Conservation (phyloP, 192 early-diverging fungal species). For the Coemansia sp. region DNA sequence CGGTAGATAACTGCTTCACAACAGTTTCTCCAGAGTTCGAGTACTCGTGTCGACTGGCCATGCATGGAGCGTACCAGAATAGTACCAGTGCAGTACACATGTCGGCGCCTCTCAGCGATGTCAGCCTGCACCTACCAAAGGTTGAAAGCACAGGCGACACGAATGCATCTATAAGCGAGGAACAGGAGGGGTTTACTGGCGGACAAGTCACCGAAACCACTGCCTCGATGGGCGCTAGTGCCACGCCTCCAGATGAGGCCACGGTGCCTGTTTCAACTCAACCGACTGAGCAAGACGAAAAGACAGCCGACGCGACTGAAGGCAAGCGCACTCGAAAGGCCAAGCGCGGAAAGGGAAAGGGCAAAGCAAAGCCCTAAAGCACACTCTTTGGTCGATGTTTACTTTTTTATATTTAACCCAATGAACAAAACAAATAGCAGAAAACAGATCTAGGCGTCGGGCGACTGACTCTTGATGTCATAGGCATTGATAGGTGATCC, state of each 20-base stretch:
- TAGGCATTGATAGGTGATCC: slow-evolving; percentile 35
- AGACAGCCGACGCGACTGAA: not conserved
- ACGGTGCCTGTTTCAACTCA: not conserved
- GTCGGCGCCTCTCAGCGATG: not conserved
- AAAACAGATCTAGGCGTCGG: not conserved
- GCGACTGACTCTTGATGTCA: slow-evolving; percentile 14
- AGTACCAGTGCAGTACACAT: not conserved
- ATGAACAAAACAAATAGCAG: not conserved
- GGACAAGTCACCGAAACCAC: not conserved
- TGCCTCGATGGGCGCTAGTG: not conserved
- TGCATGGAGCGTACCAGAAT: not conserved
- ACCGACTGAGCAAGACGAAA: not conserved
- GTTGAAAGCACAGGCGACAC: not conserved
- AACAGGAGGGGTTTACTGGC: not conserved
- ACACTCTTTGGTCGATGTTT: not conserved
- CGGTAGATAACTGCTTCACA: slow-evolving; percentile 7
- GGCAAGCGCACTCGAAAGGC: slow-evolving; percentile 19
- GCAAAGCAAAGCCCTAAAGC: not conserved
- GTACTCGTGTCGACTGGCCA: slow-evolving; percentile 5
- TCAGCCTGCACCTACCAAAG: not conserved
- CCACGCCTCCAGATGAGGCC: not conserved
- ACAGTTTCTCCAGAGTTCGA: slow-evolving; percentile 31
- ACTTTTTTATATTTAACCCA: not conserved
- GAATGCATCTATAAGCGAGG: not conserved
- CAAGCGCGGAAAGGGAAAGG: slow-evolving; percentile 31